Conservation (phyloP, 352 stramenopile species). For the Phytophthora pluvialis region DNA sequence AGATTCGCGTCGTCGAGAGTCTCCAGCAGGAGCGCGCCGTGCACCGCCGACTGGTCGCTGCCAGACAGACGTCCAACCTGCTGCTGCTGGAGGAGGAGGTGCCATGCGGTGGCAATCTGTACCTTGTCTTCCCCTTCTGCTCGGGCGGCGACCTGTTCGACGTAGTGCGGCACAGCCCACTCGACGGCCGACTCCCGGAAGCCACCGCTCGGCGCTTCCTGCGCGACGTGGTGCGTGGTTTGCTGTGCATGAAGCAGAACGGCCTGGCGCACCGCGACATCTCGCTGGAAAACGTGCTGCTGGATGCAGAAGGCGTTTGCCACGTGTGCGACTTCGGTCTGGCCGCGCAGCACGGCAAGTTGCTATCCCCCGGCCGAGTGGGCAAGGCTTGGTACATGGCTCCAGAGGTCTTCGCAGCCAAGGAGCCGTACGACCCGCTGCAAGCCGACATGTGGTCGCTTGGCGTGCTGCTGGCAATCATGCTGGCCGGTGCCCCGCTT, state of each 20-base stretch:
- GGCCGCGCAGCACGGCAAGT: constrained; percentile 29
- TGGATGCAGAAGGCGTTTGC: constrained; percentile 45
- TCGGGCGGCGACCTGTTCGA: constrained; percentile 61
- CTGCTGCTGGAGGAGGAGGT: constrained; percentile 58
- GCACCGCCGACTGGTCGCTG: constrained; percentile 45
- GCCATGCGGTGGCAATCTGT: constrained; percentile 42
- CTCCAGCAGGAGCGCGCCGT: constrained; percentile 53
- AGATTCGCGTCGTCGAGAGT: constrained; percentile 55
- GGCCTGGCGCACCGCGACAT: constrained; percentile 69
- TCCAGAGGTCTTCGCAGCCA: constrained; percentile 57
- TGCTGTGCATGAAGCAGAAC: constrained; percentile 45
- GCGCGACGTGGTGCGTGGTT: constrained; percentile 40
- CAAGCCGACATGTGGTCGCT: constrained; percentile 69
- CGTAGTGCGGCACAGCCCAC: constrained; percentile 46
- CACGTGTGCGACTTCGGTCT: constrained; percentile 69
- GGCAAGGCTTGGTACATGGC: constrained; percentile 79
- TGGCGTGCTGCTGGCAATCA: constrained; percentile 65
- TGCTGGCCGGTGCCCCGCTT: constrained; percentile 60
- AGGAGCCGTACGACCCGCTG: constrained; percentile 49
- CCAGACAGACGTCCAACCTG: constrained; percentile 41
- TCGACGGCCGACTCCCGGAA: constrained; percentile 42
- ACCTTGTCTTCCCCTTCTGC: constrained; percentile 67
- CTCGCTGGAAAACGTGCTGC: constrained; percentile 69
- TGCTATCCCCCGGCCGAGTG: constrained; percentile 42
- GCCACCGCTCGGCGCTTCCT: constrained; percentile 44